Conservation (phyloP, 306 rosid genomes). For the Rosa chinensis region DNA sequence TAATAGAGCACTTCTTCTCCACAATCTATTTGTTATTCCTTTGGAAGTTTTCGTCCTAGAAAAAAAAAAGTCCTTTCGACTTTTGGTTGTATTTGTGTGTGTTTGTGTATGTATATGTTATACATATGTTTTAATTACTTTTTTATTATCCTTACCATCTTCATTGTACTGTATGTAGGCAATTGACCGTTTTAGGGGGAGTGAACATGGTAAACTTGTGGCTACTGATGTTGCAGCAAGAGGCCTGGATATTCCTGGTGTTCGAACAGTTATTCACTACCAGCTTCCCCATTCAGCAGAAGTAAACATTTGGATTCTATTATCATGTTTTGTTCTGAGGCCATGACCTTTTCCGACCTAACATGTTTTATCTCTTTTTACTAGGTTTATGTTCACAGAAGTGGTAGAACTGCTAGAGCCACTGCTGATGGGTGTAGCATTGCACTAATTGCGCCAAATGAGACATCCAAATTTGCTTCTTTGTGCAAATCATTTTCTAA, state of each 20-base stretch:
- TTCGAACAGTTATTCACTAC: slow-evolving; percentile 93
- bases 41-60: not conserved
- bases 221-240: slow-evolving; percentile 97
- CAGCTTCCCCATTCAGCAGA: slow-evolving; percentile 99
- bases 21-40: not conserved
- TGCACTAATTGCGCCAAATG: slow-evolving; percentile 79
- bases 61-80: not conserved
- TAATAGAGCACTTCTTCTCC: not conserved
- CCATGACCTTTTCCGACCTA: slow-evolving; percentile 2
- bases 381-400: slow-evolving; percentile 95
- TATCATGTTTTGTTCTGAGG: slow-evolving; percentile 10
- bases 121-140: not conserved
- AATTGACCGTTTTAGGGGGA: slow-evolving; percentile 76
- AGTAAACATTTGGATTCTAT: slow-evolving; percentile 39
- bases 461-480: slow-evolving; percentile 80
- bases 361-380: slow-evolving; percentile 19
- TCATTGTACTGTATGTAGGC: slow-evolving; percentile 51
- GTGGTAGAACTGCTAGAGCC: slow-evolving; percentile 99
- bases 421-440: slow-evolving; percentile 96
- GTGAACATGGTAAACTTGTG: slow-evolving; percentile 73
- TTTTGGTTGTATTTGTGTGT: not conserved
- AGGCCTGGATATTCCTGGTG: slow-evolving; percentile 90
- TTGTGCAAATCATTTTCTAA: slow-evolving; percentile 91
- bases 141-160: not conserved
- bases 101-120: not conserved